Evolutionary conservation across 2,329 filamentous ascomycete genomes (phyloP).

Genomic region (Diaporthe capsici): DNA sequence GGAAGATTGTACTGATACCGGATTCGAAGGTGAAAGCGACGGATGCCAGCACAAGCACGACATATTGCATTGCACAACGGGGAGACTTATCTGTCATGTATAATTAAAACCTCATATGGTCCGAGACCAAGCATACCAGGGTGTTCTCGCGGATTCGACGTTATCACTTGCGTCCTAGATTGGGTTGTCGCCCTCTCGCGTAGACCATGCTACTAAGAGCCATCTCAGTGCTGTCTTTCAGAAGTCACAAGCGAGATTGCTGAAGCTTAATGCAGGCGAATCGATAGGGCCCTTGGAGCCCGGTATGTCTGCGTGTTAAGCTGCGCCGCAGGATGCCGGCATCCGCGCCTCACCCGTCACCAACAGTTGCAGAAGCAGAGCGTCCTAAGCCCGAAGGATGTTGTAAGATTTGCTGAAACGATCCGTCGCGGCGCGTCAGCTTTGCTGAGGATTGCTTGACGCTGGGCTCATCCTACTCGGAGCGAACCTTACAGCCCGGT

Average conservation of each 20-base stretch:
- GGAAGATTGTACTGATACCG: conserved; percentile 28
- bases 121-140: conserved; percentile 32
- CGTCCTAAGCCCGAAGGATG: conserved; percentile 13
- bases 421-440: conserved; percentile 25
- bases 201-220: background rate
- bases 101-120: conserved; percentile 28
- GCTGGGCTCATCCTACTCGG: conserved; percentile 3
- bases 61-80: conserved; percentile 28
- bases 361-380: background rate
- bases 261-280: conserved; percentile 5
- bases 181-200: background rate
- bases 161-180: background rate
- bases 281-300: background rate
- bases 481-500: conserved; percentile 3
- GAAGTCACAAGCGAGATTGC: background rate
- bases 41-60: conserved; percentile 17
- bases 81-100: conserved; percentile 22
- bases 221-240: background rate
- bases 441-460: background rate
- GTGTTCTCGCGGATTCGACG: conserved; percentile 18
- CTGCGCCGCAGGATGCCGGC: conserved; percentile 26
- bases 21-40: background rate
- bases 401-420: conserved; percentile 32
- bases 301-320: background rate
- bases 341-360: conserved; percentile 9